These are phyloP conservation scores for Tephrocybe sp. DNA, from an alignment of 768 basidiomycete genomes.

Conservation along the genomic window DNA sequence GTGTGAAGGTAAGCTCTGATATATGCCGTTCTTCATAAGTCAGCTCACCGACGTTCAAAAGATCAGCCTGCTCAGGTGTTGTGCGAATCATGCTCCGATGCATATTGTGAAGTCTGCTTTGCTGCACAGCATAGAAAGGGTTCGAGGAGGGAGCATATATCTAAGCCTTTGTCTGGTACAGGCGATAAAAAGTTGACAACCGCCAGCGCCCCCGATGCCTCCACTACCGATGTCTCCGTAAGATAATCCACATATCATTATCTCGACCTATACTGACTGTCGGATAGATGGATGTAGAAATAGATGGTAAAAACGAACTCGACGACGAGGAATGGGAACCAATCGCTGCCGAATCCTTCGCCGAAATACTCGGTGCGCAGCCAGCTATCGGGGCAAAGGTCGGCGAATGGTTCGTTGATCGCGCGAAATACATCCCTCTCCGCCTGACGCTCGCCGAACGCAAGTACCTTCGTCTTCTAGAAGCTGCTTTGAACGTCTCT, in stretches of 20 bases:
- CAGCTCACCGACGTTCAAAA: constrained; percentile 26
- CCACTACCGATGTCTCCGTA: constrained; percentile 9
- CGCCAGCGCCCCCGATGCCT: constrained; percentile 1
- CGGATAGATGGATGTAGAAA: constrained; percentile 50
- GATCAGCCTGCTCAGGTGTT: constrained; percentile 81
- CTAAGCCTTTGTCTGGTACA: constrained; percentile 42
- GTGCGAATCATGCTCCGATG: constrained; percentile 72
- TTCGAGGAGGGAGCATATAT: constrained; percentile 62
- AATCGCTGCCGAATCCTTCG: constrained; percentile 29
- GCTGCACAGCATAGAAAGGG: constrained; percentile 85
- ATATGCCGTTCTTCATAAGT: background rate
- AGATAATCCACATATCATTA: background rate
- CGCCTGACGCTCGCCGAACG: constrained; percentile 75
- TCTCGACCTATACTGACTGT: background rate
- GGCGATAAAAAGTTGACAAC: constrained; percentile 29
- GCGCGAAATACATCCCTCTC: constrained; percentile 78
- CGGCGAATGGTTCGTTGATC: constrained; percentile 85
- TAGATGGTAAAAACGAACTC: constrained; percentile 30
- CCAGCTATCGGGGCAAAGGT: constrained; percentile 61
- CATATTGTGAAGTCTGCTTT: constrained; percentile 86
- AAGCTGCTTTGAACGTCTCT: constrained; percentile 81
- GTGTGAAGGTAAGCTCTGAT: constrained; percentile 69
- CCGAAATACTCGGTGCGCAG: constrained; percentile 51
- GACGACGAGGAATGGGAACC: constrained; percentile 47
- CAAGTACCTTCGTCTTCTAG: constrained; percentile 81